A percentile compares a stretch with the other conserved stretches of the same genome.
These are phyloP conservation scores for Talaromyces nanjingensis DNA, from an alignment of 495 filamentous ascomycete genomes.

Conservation along the genomic window DNA sequence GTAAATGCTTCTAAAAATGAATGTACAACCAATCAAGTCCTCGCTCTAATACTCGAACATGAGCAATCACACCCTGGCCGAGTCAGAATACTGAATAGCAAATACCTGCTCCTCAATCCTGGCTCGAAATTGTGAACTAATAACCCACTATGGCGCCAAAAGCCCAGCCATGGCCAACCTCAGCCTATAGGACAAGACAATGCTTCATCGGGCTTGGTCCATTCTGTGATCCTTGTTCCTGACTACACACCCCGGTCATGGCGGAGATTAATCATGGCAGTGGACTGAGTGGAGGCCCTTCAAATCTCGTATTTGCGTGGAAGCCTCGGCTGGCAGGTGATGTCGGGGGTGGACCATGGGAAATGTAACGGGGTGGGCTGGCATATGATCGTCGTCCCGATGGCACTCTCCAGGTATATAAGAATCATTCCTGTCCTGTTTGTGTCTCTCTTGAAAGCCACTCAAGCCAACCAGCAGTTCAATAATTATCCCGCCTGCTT, in stretches of 20 bases:
- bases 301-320: neutral
- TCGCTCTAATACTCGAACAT: neutral
- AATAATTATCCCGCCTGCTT: neutral
- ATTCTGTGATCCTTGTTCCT: neutral
- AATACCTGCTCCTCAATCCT: neutral
- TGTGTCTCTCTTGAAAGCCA: neutral
- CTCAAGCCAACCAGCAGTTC: neutral
- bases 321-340: constrained; percentile 1
- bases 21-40: neutral
- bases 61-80: neutral
- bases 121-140: neutral
- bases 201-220: neutral
- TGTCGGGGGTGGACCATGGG: neutral
- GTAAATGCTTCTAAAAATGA: neutral
- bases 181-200: neutral
- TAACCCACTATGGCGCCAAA: neutral
- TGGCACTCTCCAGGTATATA: constrained; percentile 1
- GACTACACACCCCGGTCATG: neutral
- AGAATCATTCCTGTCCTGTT: neutral
- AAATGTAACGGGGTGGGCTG: neutral
- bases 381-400: neutral
- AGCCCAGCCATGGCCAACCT: neutral
- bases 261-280: neutral
- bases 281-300: neutral
- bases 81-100: neutral